Percentiles rank a stretch among this genome's conserved stretches.
Evolutionary conservation across 2,329 filamentous ascomycete genomes (phyloP).

Genomic region (Sphaerulina vaccinii): DNA sequence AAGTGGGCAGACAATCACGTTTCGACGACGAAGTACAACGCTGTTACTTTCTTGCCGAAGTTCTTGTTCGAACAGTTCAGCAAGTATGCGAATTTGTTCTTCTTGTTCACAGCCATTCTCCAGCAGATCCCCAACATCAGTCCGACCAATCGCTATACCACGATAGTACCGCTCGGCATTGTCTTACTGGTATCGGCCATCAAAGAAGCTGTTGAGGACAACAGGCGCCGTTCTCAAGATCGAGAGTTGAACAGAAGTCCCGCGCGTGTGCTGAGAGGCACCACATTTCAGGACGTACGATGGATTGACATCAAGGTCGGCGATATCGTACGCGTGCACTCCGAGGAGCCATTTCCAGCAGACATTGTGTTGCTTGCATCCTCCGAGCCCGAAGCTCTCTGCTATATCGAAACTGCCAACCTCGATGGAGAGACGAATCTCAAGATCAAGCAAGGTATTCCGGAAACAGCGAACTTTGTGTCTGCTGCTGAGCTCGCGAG

Average conservation of each 20-base stretch:
- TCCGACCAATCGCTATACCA: constrained; percentile 93
- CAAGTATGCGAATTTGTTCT: constrained; percentile 98
- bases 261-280: constrained; percentile 77
- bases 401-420: constrained; percentile 98
- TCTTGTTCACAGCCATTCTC: constrained; percentile 91
- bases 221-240: constrained; percentile 83
- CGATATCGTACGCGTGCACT: constrained; percentile 89
- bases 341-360: constrained; percentile 90
- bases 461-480: constrained; percentile 85
- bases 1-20: constrained; percentile 97
- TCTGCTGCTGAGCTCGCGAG: constrained; percentile 82
- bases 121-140: constrained; percentile 96
- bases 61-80: constrained; percentile 98
- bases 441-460: constrained; percentile 96
- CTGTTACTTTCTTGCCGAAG: constrained; percentile 89
- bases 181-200: constrained; percentile 92
- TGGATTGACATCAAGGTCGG: constrained; percentile 94
- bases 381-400: constrained; percentile 94
- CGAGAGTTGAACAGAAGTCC: constrained; percentile 84
- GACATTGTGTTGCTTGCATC: constrained; percentile 90
- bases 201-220: constrained; percentile 93
- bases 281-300: constrained; percentile 78
- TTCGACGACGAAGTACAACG: constrained; percentile 96
- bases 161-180: constrained; percentile 87
- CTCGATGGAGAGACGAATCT: constrained; percentile 96